Conservation (phyloP, 129 eudicot genomes). For the Deinandra increscens region DNA sequence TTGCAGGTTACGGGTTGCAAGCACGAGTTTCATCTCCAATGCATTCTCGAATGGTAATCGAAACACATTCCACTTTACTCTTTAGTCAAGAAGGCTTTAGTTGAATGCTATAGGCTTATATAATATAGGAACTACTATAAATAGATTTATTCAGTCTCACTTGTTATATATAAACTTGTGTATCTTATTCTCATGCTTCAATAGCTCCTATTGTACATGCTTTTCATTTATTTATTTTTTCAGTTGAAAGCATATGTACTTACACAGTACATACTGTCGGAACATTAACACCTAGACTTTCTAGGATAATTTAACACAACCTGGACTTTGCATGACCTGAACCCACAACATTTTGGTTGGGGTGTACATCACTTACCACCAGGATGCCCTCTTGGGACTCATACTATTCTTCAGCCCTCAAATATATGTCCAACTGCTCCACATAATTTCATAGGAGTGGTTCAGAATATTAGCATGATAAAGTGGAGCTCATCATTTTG, state of each 20-base stretch:
- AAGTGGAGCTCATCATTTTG: background rate
- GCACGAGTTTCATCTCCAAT: slow-evolving; percentile 91
- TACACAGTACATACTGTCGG: background rate
- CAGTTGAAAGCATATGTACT: background rate
- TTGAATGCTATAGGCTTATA: background rate
- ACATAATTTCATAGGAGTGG: background rate
- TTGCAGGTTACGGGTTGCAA: slow-evolving; percentile 88
- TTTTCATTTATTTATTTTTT: background rate
- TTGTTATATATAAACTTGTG: background rate
- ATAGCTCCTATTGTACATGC: slow-evolving; percentile 7
- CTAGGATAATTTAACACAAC: no score
- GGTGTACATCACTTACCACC: no score
- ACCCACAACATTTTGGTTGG: no score
- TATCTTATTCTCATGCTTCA: slow-evolving; percentile 5
- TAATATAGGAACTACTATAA: background rate
- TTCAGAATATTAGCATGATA: background rate
- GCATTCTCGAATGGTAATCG: slow-evolving; percentile 86
- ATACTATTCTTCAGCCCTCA: background rate
- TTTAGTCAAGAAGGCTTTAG: background rate
- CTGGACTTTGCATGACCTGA: no score
- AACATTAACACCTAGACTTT: no score
- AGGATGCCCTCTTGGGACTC: no score
- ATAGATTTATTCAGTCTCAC: background rate
- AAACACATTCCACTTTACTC: background rate
- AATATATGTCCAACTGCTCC: background rate